A percentile compares a stretch with the other conserved stretches of the same genome.
Evolutionary conservation across 2,329 filamentous ascomycete species (phyloP).

Genomic region (Nemania abortiva): DNA sequence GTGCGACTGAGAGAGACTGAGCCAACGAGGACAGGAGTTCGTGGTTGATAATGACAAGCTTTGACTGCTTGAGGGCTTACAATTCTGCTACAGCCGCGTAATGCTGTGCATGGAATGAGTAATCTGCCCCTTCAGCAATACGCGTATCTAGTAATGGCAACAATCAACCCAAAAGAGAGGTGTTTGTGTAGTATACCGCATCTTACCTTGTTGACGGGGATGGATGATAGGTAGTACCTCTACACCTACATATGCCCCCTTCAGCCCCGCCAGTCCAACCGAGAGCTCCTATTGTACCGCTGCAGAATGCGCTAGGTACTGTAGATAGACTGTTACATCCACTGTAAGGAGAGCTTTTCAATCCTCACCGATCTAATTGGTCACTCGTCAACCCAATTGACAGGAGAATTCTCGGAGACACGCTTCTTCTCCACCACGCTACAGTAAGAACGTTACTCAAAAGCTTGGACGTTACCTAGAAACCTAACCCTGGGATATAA

Average conservation of each 20-base stretch:
- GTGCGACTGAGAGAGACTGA: not conserved
- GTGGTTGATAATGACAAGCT: not conserved
- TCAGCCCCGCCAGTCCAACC: slow-evolving; percentile 17
- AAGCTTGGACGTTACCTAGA: not conserved
- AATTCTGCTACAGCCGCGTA: not conserved
- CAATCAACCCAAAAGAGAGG: not conserved
- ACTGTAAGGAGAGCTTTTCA: slow-evolving; percentile 15
- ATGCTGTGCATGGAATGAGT: slow-evolving; percentile 2
- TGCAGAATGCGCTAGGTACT: not conserved
- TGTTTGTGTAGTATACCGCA: not conserved
- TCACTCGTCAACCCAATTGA: slow-evolving; percentile 6
- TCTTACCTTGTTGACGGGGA: not conserved
- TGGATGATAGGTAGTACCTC: not conserved
- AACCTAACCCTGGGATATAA: not conserved
- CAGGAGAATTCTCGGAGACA: slow-evolving; percentile 35
- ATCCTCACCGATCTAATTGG: slow-evolving; percentile 23
- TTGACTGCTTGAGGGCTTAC: not conserved
- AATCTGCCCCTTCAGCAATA: not conserved
- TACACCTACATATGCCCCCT: not conserved
- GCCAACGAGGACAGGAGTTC: not conserved
- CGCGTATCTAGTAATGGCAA: not conserved
- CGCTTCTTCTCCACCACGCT: slow-evolving; percentile 14
- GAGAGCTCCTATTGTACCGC: not conserved
- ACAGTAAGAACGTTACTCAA: slow-evolving; percentile 13
- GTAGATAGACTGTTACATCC: not conserved